A percentile compares a stretch with the other conserved stretches of the same genome.
These are phyloP conservation scores for Starmerella apicola DNA, from an alignment of 805 yeast genomes.

Conservation along the genomic window DNA sequence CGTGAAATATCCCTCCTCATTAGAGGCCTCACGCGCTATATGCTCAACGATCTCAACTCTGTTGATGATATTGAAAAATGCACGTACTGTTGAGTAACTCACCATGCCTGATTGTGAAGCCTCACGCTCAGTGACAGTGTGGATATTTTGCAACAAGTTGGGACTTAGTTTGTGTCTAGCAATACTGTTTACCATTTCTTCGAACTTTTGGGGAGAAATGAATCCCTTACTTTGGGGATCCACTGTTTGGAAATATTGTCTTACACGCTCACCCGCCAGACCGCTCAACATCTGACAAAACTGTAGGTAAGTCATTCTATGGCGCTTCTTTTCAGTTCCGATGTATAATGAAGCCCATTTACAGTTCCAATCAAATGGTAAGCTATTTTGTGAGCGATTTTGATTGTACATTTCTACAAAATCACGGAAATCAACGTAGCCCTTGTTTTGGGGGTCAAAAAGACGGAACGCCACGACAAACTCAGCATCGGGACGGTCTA, in stretches of 20 bases:
- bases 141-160: slow-evolving; percentile 28
- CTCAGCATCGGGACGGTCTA: slow-evolving; percentile 45
- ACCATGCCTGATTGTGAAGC: slow-evolving; percentile 23
- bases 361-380: slow-evolving; percentile 35
- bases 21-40: slow-evolving; percentile 26
- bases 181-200: slow-evolving; percentile 28
- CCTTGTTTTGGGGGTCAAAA: slow-evolving; percentile 31
- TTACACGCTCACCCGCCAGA: slow-evolving; percentile 35
- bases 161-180: slow-evolving; percentile 33
- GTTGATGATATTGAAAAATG: slow-evolving; percentile 32
- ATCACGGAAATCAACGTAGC: slow-evolving; percentile 30
- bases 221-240: slow-evolving; percentile 30
- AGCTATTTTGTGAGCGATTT: slow-evolving; percentile 26
- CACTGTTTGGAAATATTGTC: slow-evolving; percentile 33
- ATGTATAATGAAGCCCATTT: slow-evolving; percentile 33
- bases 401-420: slow-evolving; percentile 30
- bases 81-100: slow-evolving; percentile 33
- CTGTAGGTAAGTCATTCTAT: slow-evolving; percentile 31
- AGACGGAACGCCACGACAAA: slow-evolving; percentile 38
- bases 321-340: slow-evolving; percentile 30
- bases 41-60: slow-evolving; percentile 32
- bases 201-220: slow-evolving; percentile 32
- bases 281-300: slow-evolving; percentile 36
- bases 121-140: slow-evolving; percentile 28
- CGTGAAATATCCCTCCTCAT: slow-evolving; percentile 29